Conservation (phyloP, 768 basidiomycete species). For the Agrocybe praecox region DNA sequence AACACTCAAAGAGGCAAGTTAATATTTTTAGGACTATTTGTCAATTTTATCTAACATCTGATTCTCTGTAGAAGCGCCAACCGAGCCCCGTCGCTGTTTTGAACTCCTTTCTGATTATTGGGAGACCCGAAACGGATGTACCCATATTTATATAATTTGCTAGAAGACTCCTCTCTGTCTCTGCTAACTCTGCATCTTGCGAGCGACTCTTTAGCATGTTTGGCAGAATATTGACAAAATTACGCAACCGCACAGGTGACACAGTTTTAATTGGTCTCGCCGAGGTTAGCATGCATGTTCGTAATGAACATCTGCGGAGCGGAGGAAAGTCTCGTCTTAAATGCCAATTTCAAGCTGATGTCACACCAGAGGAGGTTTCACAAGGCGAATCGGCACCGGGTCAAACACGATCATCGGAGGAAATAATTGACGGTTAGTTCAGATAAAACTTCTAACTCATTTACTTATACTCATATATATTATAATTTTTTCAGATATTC, state of each 20-base stretch:
- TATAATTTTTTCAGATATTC: no score
- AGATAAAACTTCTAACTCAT: not conserved
- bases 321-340: not conserved
- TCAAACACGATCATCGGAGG: not conserved
- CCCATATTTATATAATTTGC: no score
- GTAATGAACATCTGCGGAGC: not conserved
- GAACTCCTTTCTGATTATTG: no score
- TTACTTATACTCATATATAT: no score
- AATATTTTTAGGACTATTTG: conserved; percentile 3
- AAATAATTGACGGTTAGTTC: not conserved
- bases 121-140: no score
- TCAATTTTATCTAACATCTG: no score
- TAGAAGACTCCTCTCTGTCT: no score
- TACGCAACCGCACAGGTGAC: not conserved
- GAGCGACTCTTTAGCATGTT: not conserved
- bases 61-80: no score
- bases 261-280: not conserved
- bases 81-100: no score
- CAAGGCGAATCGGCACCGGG: not conserved
- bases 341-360: not conserved
- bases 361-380: not conserved
- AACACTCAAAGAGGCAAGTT: no score
- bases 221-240: not conserved
- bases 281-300: not conserved
- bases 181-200: no score